Evolutionary conservation across 805 yeast species (phyloP), one percentile per base, ranked within the genome.

Genomic region (Cyberlindnera galapagoensis): DNA sequence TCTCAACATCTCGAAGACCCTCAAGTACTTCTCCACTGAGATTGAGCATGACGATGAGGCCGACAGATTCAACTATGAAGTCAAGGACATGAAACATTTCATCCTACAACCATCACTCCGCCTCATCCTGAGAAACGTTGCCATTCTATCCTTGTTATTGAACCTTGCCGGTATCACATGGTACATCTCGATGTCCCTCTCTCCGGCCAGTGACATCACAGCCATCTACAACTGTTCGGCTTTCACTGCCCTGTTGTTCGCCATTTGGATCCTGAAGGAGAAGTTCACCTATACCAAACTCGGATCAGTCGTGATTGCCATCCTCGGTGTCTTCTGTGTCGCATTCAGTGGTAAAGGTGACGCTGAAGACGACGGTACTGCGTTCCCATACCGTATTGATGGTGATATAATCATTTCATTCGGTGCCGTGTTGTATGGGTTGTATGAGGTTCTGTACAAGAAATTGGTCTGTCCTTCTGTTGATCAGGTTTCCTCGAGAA

Each of bases 211-310:
- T 4, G 95, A 86, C 48, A 80, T 86, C 22, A 86, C 95, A 3
- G 95, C 95, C 4, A 85, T 85, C 39, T 86, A 85, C 60, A 85
- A 86, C 60, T 84, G 92, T 52, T 79, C 90, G 11, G 94, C 95
- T 0, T 86, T 86, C 54, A 80, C 88, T 4, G 95, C 95, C 0
- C 79, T 86, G 49, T 71, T 83, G 11, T 85, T 86, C 57, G 85
- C 94, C 4, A 76, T 86, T 18, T 83, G 87, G 1, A 56, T 86
- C 14, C 62, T 86, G 31, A 61, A 71, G 21, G 95, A 86, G 48
- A 61, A 57, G 29, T 74, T 84, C 47, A 71, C 78, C 4, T 64
- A 73, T 63, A 48, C 71, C 31, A 85, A 86, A 54, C 65, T 74
- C 8, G 48, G 64, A 18, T 73, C 87, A n/a, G 95, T 86, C 12